Conservation (phyloP, 345 rosid species). For the Bruguiera gymnorhiza region DNA sequence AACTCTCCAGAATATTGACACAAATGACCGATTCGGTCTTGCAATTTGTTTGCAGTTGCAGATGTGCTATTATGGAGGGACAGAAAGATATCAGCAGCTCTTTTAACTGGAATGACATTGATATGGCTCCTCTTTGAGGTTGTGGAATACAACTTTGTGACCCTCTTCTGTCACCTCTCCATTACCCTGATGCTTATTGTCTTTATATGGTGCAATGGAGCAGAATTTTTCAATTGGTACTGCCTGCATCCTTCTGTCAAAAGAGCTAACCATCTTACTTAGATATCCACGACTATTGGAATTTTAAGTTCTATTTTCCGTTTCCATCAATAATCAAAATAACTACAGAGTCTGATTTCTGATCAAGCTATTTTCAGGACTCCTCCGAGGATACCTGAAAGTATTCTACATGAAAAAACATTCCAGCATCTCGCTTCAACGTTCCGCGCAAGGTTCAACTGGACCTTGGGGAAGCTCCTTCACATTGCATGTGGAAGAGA, state of each 20-base stretch:
- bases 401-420: constrained; percentile 34
- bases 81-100: constrained; percentile 44
- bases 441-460: constrained; percentile 47
- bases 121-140: constrained; percentile 92
- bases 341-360: not conserved
- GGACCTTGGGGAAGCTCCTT: constrained; percentile 39
- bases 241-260: not conserved
- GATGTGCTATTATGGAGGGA: constrained; percentile 76
- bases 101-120: constrained; percentile 48
- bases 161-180: constrained; percentile 63
- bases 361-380: constrained; percentile 44
- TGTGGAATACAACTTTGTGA: constrained; percentile 73
- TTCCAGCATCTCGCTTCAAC: constrained; percentile 41
- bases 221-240: constrained; percentile 63
- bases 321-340: too few species aligned
- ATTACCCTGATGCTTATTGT: constrained; percentile 64
- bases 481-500: constrained; percentile 67
- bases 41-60: constrained; percentile 53
- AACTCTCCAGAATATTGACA: not conserved
- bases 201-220: constrained; percentile 63
- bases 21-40: not conserved
- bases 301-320: not conserved
- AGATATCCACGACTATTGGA: not conserved
- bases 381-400: constrained; percentile 43
- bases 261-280: not conserved